Conservation (phyloP, 1,284 basidiomycete species). For the Ceratobasidium sp. region DNA sequence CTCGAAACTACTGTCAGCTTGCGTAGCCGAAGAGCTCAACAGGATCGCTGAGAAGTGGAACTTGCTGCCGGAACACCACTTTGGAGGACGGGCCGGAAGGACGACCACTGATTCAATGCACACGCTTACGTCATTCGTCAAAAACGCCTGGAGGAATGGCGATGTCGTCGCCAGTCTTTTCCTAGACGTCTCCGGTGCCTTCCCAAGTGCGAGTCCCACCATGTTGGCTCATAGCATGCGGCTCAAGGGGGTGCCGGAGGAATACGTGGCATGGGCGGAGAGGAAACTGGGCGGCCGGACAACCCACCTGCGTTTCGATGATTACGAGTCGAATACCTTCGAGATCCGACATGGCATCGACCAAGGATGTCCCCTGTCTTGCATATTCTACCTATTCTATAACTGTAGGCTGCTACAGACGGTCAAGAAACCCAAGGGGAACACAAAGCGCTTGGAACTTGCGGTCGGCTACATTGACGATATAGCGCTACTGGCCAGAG, state of each 20-base stretch:
- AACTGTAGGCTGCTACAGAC: neutral
- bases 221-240: conserved; percentile 56
- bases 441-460: neutral
- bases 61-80: conserved; percentile 28
- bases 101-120: conserved; percentile 45
- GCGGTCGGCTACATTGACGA: conserved; percentile 45
- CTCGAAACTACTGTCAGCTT: conserved; percentile 34
- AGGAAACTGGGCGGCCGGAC: conserved; percentile 47
- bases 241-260: conserved; percentile 53
- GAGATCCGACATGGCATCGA: conserved; percentile 53
- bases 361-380: conserved; percentile 57
- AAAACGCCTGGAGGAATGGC: conserved; percentile 46
- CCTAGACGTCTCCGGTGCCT: conserved; percentile 52
- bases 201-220: conserved; percentile 54
- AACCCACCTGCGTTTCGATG: conserved; percentile 5
- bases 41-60: conserved; percentile 27
- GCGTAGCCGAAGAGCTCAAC: conserved; percentile 14
- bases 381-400: conserved; percentile 24
- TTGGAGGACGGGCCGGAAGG: conserved; percentile 15
- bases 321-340: conserved; percentile 49
- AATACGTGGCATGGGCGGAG: conserved; percentile 48
- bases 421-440: neutral
- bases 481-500: conserved; percentile 28
- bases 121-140: conserved; percentile 27
- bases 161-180: conserved; percentile 44